Percentiles rank a stretch among this genome's conserved stretches.
Evolutionary conservation across 2,329 filamentous ascomycete genomes (phyloP).

Genomic region (Penicillium freii): DNA sequence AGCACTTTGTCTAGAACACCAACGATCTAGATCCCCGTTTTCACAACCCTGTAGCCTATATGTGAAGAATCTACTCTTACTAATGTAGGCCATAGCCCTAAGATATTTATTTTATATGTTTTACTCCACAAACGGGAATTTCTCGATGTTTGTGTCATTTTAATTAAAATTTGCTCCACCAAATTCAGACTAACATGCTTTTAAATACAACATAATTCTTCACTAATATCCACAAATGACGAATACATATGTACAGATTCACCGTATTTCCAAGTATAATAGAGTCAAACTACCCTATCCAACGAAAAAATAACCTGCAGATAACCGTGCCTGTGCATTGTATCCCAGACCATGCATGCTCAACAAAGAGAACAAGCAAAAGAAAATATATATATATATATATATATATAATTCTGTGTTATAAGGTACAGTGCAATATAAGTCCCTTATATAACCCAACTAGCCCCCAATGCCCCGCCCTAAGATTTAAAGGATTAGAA

Average conservation of each 20-base stretch:
- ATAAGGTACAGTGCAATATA: background rate
- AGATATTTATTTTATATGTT: background rate
- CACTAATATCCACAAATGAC: background rate
- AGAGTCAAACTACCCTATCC: background rate
- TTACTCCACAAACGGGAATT: background rate
- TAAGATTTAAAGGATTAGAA: background rate
- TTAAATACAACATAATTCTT: background rate
- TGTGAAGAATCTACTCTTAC: background rate
- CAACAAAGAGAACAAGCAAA: background rate
- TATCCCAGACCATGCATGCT: background rate
- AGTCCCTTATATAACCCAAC: background rate
- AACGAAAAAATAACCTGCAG: background rate
- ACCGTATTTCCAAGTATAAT: background rate
- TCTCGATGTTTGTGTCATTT: background rate
- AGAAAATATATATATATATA: background rate
- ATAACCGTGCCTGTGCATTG: background rate
- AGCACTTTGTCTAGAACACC: background rate
- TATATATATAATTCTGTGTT: background rate
- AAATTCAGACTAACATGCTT: background rate
- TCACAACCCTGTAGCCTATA: background rate
- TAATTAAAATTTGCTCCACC: background rate
- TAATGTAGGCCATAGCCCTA: background rate
- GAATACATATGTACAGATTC: background rate
- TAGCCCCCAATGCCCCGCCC: constrained; percentile 16
- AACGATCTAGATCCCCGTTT: background rate